Base-by-base conservation (phyloP, 2,329 filamentous ascomycete genomes). In the Cadophora gregata region DNA sequence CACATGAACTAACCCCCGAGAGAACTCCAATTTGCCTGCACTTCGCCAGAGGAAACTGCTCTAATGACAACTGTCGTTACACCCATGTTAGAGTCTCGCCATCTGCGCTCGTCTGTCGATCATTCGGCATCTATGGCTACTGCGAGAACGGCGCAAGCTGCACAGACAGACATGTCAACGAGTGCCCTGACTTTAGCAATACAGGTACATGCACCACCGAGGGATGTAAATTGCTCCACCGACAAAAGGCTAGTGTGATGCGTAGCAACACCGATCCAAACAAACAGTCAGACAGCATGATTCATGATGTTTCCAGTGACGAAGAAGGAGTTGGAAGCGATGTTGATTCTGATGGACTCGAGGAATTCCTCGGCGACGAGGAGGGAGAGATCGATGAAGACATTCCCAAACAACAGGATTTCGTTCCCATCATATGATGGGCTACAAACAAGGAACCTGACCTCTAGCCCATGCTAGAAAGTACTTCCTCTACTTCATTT, bases 121-220 rank as follows among this genome's bases (percentile, higher is more conserved):
- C 87, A 24, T 98, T 99, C 82, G 95, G 92, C 31, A 87, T 89
- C 63, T 86, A 94, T 75, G 95, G 96, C 62, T 98, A 93, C 79
- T 98, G 96, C 82, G 89, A 91, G 69, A 92, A 91, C 77, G 96
- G 95, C 68, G 85, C 86, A 64, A 80, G 84, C 64, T 98, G 96
- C 80, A 80, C 87, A 67, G 88, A 96, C 70, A 90, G 93, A 68
- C 96, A 99, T 81, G 90, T 95, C 66, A 90, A 91, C 80, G 95
- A 98, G 79, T 98, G 96, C 79, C 95, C 96, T 69, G 92, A 97
- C 78, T 97, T 96, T 83, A 92, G 93, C 85, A 97, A 97, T 80
- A 93, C 87, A 68, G 95, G 95, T 75, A 83, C 84, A 69, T 99
- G 96, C 86, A 89, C 88, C 78, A 88, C 86, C 78, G 88, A 90